Conservation (phyloP, 805 yeast species). For the Komagataella pseudopastoris region DNA sequence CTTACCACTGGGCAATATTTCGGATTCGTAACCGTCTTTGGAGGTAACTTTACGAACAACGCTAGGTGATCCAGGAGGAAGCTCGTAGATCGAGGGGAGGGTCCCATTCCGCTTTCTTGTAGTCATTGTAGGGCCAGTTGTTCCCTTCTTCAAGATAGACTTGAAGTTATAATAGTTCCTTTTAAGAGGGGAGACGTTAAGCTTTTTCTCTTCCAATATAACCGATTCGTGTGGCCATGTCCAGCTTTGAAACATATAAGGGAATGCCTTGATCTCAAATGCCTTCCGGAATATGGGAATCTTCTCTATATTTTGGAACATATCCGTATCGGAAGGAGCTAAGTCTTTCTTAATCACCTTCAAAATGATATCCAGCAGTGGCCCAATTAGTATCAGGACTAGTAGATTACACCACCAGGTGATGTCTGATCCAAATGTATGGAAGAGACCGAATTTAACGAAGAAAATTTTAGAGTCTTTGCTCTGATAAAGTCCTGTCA, state of each 20-base stretch:
- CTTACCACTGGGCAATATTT: conserved; percentile 66
- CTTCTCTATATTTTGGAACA: conserved; percentile 67
- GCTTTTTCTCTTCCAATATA: conserved; percentile 12
- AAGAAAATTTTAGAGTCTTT: conserved; percentile 48
- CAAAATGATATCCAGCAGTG: conserved; percentile 51
- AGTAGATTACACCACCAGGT: conserved; percentile 79
- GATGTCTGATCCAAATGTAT: conserved; percentile 67
- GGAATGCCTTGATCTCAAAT: conserved; percentile 61
- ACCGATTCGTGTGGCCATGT: conserved; percentile 31
- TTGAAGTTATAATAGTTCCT: conserved; percentile 11
- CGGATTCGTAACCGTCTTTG: conserved; percentile 28
- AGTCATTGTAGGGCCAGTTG: conserved; percentile 14
- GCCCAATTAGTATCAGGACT: conserved; percentile 40
- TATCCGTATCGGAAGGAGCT: conserved; percentile 62
- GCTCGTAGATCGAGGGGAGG: conserved; percentile 28
- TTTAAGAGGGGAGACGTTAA: conserved; percentile 7
- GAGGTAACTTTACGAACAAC: conserved; percentile 17
- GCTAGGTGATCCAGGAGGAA: conserved; percentile 33
- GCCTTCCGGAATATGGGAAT: conserved; percentile 49
- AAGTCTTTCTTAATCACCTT: conserved; percentile 43
- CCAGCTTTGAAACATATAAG: conserved; percentile 74
- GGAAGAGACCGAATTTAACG: conserved; percentile 53
- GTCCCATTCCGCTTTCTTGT: conserved; percentile 39
- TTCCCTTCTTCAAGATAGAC: conserved; percentile 21
- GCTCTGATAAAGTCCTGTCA: conserved; percentile 52